Base-by-base conservation (phyloP, 2,329 filamentous ascomycete genomes). In the Cladorrhinum sp. region DNA sequence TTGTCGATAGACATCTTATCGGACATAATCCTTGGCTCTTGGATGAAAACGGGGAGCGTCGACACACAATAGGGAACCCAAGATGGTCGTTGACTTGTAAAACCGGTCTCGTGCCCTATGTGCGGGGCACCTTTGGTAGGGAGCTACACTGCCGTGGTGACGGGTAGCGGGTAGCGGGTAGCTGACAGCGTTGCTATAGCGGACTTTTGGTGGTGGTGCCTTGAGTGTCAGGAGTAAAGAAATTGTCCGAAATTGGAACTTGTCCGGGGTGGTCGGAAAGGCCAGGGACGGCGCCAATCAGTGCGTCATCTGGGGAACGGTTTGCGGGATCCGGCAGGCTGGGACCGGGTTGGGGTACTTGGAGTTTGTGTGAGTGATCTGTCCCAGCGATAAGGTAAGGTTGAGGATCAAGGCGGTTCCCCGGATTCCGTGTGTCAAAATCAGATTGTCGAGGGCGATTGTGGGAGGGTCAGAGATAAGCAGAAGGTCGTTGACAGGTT, bases 1-100 rank as follows among this genome's bases (percentile, higher is more conserved):
- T 82, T 81, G 73, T 87, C 84, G 74, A 87, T 84, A 68, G 85
- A 87, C 86, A 87, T 88, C 68, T 79, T 84, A 76, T 86, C 84
- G 76, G 83, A 82, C 84, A 88, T 88, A 73, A 46, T 78, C 80
- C 78, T 74, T 71, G 65, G 60, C 63, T 60, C 12, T 36, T 36
- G 12, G 33, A 36, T 36, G 33, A 36, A 36, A 9, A 36, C 33
- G 8, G 33, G 33, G 8, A 30, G 16, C 3, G 36, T 42, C 36
- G 36, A 42, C 56, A 30, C 21, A 57, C n/a, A 30, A 30, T 4
- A 30, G 26, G 33, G 33, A 36, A 14, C 14, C 24, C 55, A 46
- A 52, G 49, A 26, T 53, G 39, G 55, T 58, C 24, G 55, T 50
- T 24, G 46, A 51, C 39, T 36, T n/a, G 55, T 21, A 20, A 24